A percentile compares a stretch with the other conserved stretches of the same genome.
Conservation (phyloP, 352 stramenopile species). For the Globisporangium iwayamae region DNA sequence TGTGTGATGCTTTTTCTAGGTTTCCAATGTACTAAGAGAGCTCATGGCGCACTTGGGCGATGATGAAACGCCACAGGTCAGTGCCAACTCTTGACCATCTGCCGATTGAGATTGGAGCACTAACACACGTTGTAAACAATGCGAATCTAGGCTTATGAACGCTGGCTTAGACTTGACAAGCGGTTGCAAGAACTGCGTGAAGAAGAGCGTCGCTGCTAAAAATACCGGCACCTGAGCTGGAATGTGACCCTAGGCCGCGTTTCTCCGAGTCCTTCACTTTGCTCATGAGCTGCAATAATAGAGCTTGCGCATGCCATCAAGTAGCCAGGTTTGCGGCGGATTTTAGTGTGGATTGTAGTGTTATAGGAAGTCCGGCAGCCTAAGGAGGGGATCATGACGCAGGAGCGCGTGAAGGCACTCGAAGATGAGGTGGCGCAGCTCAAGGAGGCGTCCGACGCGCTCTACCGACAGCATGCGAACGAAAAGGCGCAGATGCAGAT, state of each 20-base stretch:
- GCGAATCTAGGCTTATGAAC: slow-evolving; percentile 7
- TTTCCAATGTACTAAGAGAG: slow-evolving; percentile 8
- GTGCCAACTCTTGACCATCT: not conserved
- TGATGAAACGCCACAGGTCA: not conserved
- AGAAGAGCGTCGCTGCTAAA: not conserved
- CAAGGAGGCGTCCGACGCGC: slow-evolving; percentile 47
- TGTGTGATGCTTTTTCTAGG: not conserved
- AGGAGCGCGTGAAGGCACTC: slow-evolving; percentile 30
- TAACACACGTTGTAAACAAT: not conserved
- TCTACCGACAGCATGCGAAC: slow-evolving; percentile 64
- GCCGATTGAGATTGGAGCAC: too few relatives aligned
- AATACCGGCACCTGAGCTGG: not conserved
- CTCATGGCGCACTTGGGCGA: slow-evolving; percentile 2
- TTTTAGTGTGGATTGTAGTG: not conserved
- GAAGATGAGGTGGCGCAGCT: slow-evolving; percentile 54
- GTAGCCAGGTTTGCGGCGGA: too few relatives aligned
- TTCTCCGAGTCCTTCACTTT: too few relatives aligned
- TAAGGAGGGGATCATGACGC: slow-evolving; percentile 17
- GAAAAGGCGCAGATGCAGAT: slow-evolving; percentile 80
- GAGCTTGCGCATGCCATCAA: not conserved
- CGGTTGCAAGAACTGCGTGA: slow-evolving; percentile 13
- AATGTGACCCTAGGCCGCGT: too few relatives aligned
- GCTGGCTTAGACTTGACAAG: slow-evolving; percentile 24
- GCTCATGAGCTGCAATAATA: too few relatives aligned
- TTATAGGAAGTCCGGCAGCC: too few relatives aligned